These are phyloP conservation scores for Oropetium thomaeum DNA, from an alignment of 176 grass and related monocot species.

Conservation along the genomic window DNA sequence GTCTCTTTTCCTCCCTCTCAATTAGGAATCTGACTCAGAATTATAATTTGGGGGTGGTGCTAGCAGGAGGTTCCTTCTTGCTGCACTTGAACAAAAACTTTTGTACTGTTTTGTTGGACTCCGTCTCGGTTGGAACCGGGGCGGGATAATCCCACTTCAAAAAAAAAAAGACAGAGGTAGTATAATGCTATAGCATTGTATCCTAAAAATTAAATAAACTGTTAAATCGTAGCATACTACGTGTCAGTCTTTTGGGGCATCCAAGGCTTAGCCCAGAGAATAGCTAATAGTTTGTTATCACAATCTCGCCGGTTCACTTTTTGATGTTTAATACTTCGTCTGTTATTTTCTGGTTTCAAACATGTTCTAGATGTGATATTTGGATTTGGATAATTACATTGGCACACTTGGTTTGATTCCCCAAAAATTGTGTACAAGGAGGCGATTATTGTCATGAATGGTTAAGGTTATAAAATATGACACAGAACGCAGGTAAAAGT, in stretches of 20 bases:
- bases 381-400: neutral
- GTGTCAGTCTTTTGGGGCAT: neutral
- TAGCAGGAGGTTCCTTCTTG: no score
- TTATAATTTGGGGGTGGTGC: no score
- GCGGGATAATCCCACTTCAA: no score
- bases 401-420: neutral
- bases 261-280: neutral
- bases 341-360: neutral
- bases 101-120: no score
- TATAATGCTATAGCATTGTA: neutral
- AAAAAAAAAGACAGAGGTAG: no score
- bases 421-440: neutral
- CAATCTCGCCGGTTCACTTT: neutral
- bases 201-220: neutral
- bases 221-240: neutral
- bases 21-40: no score
- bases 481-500: neutral
- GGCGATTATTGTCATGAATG: neutral
- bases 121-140: no score
- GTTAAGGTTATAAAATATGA: no score
- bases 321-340: neutral
- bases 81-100: no score
- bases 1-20: no score
- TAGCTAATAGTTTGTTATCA: neutral
- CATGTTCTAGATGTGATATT: neutral